These are phyloP conservation scores for Ganoderma lingzhi DNA, from an alignment of 1,284 basidiomycete genomes.

Conservation along the genomic window DNA sequence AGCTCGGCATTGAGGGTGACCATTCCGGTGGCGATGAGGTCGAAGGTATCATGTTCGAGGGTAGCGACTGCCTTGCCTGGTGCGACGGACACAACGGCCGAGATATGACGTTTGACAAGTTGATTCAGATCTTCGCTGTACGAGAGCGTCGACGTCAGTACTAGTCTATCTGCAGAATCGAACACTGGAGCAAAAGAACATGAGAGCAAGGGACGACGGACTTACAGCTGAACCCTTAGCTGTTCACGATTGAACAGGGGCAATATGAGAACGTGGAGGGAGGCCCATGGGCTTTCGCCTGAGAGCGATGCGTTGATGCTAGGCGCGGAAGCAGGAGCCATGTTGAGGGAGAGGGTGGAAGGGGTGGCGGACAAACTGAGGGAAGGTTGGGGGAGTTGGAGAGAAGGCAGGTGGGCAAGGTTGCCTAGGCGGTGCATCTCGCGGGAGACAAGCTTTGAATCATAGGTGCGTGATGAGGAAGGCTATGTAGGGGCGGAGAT, in stretches of 20 bases:
- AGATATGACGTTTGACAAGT: conserved; percentile 82
- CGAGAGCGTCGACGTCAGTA: not conserved
- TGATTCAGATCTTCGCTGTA: conserved; percentile 88
- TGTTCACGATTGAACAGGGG: conserved; percentile 94
- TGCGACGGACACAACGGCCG: conserved; percentile 67
- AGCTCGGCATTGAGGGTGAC: conserved; percentile 91
- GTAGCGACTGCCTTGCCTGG: conserved; percentile 70
- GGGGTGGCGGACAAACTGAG: conserved; percentile 44
- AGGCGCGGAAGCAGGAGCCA: conserved; percentile 23
- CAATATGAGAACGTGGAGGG: conserved; percentile 86
- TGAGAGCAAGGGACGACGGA: conserved; percentile 12
- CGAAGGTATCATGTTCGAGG: conserved; percentile 83
- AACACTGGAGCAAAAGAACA: not conserved
- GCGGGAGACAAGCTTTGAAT: conserved; percentile 73
- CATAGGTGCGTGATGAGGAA: conserved; percentile 71
- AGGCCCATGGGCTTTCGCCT: conserved; percentile 78
- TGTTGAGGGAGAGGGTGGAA: conserved; percentile 37
- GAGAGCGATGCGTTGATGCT: conserved; percentile 27
- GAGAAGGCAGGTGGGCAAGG: conserved; percentile 54
- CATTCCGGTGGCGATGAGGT: conserved; percentile 90
- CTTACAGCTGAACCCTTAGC: conserved; percentile 85
- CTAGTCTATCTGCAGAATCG: not conserved
- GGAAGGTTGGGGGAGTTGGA: conserved; percentile 38
- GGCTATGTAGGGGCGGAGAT: conserved; percentile 35
- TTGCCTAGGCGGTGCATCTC: conserved; percentile 83